phyloP scores from a whole-genome alignment of 495 filamentous ascomycete genomes.

The Rhypophila decipiens region DNA sequence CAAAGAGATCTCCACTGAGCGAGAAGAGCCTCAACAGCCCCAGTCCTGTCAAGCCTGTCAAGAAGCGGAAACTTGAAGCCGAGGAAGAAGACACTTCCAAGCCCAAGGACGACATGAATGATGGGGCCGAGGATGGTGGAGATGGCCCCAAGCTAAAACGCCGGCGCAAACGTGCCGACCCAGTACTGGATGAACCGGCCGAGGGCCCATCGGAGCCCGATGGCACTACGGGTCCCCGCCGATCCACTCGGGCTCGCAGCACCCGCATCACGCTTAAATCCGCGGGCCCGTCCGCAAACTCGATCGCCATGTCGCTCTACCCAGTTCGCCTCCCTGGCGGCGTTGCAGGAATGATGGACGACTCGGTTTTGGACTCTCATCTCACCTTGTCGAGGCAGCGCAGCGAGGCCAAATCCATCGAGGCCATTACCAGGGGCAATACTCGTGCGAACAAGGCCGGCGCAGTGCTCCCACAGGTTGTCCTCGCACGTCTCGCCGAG shows the following conservation, averaged over 20 bases:
- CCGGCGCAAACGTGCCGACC: constrained; percentile 20
- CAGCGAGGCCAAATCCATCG: constrained; percentile 46
- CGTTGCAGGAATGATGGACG: constrained; percentile 14
- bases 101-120: not conserved
- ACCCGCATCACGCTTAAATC: constrained; percentile 19
- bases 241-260: constrained; percentile 23
- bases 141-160: constrained; percentile 20
- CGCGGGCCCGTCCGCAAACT: constrained; percentile 25
- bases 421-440: constrained; percentile 41
- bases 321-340: constrained; percentile 23
- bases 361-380: constrained; percentile 9
- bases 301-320: constrained; percentile 23
- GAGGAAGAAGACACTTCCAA: constrained; percentile 10
- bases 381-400: constrained; percentile 18
- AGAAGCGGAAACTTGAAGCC: constrained; percentile 29
- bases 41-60: constrained; percentile 23
- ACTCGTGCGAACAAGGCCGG: constrained; percentile 52
- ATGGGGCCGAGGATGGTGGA: constrained; percentile 2
- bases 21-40: constrained; percentile 35
- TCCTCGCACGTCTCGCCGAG: constrained; percentile 21
- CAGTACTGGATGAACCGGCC: constrained; percentile 2
- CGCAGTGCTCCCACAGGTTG: constrained; percentile 20
- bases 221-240: constrained; percentile 12
- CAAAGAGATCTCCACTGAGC: constrained; percentile 28
- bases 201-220: not conserved